Conservation (phyloP, 2,329 filamentous ascomycete genomes). For the Trichocomaceae sp. region DNA sequence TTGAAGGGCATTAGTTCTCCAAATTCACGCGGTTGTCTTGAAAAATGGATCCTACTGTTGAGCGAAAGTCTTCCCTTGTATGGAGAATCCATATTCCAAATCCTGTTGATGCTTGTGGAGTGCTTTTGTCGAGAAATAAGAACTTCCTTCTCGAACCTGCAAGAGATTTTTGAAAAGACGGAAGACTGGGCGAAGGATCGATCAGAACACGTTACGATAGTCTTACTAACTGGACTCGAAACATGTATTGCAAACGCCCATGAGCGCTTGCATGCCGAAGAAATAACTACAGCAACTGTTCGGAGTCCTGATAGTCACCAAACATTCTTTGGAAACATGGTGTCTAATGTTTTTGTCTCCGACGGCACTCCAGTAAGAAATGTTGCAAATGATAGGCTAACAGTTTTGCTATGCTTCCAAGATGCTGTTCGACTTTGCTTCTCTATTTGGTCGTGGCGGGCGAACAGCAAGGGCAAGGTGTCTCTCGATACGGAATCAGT, state of each 20-base stretch:
- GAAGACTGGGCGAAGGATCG: slow-evolving; percentile 35
- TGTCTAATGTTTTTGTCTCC: slow-evolving; percentile 79
- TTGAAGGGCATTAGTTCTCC: slow-evolving; percentile 71
- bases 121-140: slow-evolving; percentile 76
- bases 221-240: slow-evolving; percentile 88
- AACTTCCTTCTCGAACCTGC: slow-evolving; percentile 63
- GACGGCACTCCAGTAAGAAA: slow-evolving; percentile 71
- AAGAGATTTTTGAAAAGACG: slow-evolving; percentile 41
- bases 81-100: slow-evolving; percentile 76
- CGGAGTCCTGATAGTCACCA: slow-evolving; percentile 80
- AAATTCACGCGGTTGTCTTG: slow-evolving; percentile 68
- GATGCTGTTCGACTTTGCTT: slow-evolving; percentile 91
- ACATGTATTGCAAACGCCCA: slow-evolving; percentile 83
- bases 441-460: slow-evolving; percentile 88
- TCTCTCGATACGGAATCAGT: slow-evolving; percentile 60
- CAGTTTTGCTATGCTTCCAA: slow-evolving; percentile 91
- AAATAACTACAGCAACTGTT: slow-evolving; percentile 58
- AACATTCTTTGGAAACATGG: slow-evolving; percentile 90
- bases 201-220: slow-evolving; percentile 59
- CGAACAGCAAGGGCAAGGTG: slow-evolving; percentile 41
- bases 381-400: slow-evolving; percentile 85
- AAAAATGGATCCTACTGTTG: slow-evolving; percentile 87
- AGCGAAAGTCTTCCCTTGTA: slow-evolving; percentile 79
- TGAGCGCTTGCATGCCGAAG: slow-evolving; percentile 70
- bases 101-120: slow-evolving; percentile 83